These are phyloP conservation scores for Morella rubra DNA, from an alignment of 306 rosid genomes.

Conservation along the genomic window DNA sequence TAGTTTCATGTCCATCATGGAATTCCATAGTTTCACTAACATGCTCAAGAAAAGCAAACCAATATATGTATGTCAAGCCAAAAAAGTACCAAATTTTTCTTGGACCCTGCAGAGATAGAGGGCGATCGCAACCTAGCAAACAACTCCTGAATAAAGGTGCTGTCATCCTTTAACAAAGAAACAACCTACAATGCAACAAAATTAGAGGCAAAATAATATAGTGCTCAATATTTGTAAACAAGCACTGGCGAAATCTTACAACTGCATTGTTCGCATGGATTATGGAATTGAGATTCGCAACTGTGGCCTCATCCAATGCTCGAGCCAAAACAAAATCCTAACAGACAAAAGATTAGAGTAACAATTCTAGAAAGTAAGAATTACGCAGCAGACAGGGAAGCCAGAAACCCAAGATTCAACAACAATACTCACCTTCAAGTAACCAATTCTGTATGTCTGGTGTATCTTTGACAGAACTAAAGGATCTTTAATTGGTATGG, in stretches of 20 bases:
- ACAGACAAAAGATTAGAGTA: slow-evolving; percentile 24
- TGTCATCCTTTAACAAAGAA: slow-evolving; percentile 85
- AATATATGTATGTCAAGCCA: slow-evolving; percentile 11
- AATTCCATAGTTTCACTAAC: slow-evolving; percentile 13
- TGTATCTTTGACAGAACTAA: slow-evolving; percentile 86
- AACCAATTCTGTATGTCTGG: slow-evolving; percentile 94
- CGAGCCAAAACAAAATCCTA: slow-evolving; percentile 95
- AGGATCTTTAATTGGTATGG: slow-evolving; percentile 83
- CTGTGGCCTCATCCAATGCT: slow-evolving; percentile 79
- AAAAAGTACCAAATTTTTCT: slow-evolving; percentile 77
- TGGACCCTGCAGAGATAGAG: slow-evolving; percentile 68
- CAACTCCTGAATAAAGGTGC: slow-evolving; percentile 86
- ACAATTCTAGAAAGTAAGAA: slow-evolving; percentile 18
- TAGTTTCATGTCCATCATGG: background rate
- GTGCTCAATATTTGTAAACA: slow-evolving; percentile 11
- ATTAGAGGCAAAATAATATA: slow-evolving; percentile 22
- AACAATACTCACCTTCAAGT: slow-evolving; percentile 67
- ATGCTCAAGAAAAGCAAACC: slow-evolving; percentile 17
- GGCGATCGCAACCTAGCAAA: slow-evolving; percentile 75
- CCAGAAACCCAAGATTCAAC: slow-evolving; percentile 7
- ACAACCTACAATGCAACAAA: slow-evolving; percentile 59
- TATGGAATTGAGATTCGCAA: slow-evolving; percentile 78
- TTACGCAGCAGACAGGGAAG: slow-evolving; percentile 21
- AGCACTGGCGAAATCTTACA: slow-evolving; percentile 49
- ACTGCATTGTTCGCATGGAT: slow-evolving; percentile 83